A percentile compares a stretch with the other conserved stretches of the same genome.
These are phyloP conservation scores for Ehretia macrophylla DNA, from an alignment of 257 asterid species.

Conservation along the genomic window DNA sequence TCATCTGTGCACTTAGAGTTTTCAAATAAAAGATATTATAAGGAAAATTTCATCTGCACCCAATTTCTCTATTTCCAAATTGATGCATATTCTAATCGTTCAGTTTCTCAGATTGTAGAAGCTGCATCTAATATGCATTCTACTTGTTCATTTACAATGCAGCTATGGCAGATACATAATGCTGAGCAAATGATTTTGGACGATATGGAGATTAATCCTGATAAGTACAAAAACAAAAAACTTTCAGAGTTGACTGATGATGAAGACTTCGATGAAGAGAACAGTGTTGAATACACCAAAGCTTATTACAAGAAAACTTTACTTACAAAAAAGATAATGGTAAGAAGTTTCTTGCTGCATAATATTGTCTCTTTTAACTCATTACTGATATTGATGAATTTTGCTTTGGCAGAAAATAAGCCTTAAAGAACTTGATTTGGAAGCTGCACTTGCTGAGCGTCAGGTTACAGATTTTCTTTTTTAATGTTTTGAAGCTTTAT, in stretches of 20 bases:
- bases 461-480: conserved; percentile 50
- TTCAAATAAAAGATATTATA: no score
- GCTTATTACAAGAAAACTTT: conserved; percentile 63
- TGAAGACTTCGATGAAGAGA: conserved; percentile 72
- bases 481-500: neutral
- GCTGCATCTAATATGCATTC: neutral
- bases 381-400: conserved; percentile 5
- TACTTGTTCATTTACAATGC: conserved; percentile 20
- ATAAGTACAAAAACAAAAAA: conserved; percentile 59
- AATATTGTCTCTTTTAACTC: neutral
- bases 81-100: neutral
- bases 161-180: conserved; percentile 91
- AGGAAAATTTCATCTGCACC: neutral
- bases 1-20: neutral
- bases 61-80: neutral
- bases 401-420: conserved; percentile 56
- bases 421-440: conserved; percentile 84
- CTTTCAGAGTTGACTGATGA: conserved; percentile 66
- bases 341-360: conserved; percentile 22
- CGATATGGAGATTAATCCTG: conserved; percentile 75
- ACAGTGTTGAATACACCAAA: conserved; percentile 53
- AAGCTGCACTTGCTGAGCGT: conserved; percentile 91
- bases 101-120: neutral
- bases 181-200: conserved; percentile 97
- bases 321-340: conserved; percentile 64